Base-by-base conservation (phyloP, 805 yeast genomes). In the Saccharomycopsis sp. region DNA sequence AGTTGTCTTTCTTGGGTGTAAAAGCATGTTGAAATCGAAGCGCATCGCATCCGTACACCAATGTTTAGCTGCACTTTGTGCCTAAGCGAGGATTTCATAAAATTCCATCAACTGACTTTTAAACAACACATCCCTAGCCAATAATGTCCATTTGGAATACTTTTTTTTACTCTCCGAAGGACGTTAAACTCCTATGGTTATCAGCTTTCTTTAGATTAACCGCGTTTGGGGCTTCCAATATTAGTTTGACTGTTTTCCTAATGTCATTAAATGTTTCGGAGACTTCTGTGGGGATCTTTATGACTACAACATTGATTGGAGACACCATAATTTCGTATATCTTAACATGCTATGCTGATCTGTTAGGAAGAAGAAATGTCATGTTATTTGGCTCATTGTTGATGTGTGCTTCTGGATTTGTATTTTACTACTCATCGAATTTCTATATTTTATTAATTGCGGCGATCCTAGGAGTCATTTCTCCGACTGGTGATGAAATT, bases 401-500 rank as follows among this genome's bases (percentile, higher is more conserved):
- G 65, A 86, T 86, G 94, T 50, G 72, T 3, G 47, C 62, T 0
- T 69, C 92, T 15, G 94, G 95, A 1, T 36, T 71, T 1, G 67
- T 72, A 1, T 86, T 86, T 55, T 71, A 79, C n/a, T 59, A 61
- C 45, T 64, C 72, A 26, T 10, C 21, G 4, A 71, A 72, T 48
- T 84, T 65, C 55, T 53, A 60, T 48, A 47, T 79, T 1, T 62
- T 86, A 30, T 60, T 86, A 17, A 19, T 66, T 2, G 92, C 92
- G 6, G 92, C 95, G 2, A 70, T 83, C 2, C 43, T 83, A 23
- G 95, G 95, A 1, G 95, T 86, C 14, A 81, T 86, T 5, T 82
- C 94, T 2, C 92, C 95, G 2, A 75, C 85, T 21, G 94, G 95
- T 19, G 87, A 79, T 52, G 95, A 86, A 53, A 84, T 88, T 0